These are phyloP conservation scores for Ceratocystis ficicola DNA, from an alignment of 2,329 filamentous ascomycete genomes.

Conservation along the genomic window DNA sequence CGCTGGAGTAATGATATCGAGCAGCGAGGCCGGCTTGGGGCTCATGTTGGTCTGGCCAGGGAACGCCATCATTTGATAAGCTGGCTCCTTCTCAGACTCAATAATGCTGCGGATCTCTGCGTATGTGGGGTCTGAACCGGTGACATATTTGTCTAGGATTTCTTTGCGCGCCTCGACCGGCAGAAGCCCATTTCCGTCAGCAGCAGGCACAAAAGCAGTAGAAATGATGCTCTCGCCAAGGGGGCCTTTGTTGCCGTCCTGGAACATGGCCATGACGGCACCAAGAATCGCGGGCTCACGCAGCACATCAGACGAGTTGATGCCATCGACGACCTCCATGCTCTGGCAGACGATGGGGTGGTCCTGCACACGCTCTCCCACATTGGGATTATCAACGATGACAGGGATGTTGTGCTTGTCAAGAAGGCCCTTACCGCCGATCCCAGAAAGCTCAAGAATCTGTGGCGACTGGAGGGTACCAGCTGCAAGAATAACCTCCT, in stretches of 20 bases:
- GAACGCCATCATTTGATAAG: constrained; percentile 30
- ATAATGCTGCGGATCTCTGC: constrained; percentile 27
- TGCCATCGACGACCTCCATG: constrained; percentile 34
- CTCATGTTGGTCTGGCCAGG: constrained; percentile 27
- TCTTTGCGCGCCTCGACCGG: constrained; percentile 24
- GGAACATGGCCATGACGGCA: constrained; percentile 30
- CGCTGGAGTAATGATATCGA: constrained; percentile 27
- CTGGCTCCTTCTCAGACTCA: constrained; percentile 27
- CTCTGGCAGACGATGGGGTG: constrained; percentile 30
- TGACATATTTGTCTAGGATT: constrained; percentile 25
- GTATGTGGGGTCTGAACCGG: constrained; percentile 23
- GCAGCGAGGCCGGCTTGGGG: constrained; percentile 24
- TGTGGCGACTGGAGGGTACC: constrained; percentile 42
- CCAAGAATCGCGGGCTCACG: constrained; percentile 29
- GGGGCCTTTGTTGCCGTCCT: constrained; percentile 28
- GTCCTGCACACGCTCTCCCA: constrained; percentile 48
- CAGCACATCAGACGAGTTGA: constrained; percentile 27
- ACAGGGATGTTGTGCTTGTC: constrained; percentile 34
- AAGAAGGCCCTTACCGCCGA: constrained; percentile 35
- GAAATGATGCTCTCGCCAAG: constrained; percentile 33
- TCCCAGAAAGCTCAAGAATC: constrained; percentile 40
- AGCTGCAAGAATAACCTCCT: constrained; percentile 40
- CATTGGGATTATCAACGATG: constrained; percentile 41
- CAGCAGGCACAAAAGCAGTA: constrained; percentile 30
- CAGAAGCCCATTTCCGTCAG: constrained; percentile 27